These are phyloP conservation scores for Penicillium mononematosum DNA, from an alignment of 495 filamentous ascomycete species.

Conservation along the genomic window DNA sequence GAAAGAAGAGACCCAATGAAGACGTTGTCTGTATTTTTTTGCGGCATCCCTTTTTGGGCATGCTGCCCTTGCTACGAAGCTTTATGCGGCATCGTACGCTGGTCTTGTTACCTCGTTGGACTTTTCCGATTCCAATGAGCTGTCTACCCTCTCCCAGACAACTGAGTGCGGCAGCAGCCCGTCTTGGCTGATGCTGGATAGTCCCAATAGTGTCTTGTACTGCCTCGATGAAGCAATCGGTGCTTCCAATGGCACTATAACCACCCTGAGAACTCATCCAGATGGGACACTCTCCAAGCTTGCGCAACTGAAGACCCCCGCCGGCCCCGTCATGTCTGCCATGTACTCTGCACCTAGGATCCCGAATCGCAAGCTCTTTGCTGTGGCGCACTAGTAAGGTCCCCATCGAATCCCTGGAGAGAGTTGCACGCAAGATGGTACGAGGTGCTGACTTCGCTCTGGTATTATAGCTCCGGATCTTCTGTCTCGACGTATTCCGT, in stretches of 20 bases:
- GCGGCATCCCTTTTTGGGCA: no score
- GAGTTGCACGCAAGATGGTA: background rate
- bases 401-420: background rate
- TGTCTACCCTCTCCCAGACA: conserved; percentile 14
- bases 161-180: conserved; percentile 21
- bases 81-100: conserved; percentile 23
- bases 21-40: no score
- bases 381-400: conserved; percentile 35
- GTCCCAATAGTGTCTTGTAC: conserved; percentile 11
- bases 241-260: conserved; percentile 21
- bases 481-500: conserved; percentile 22
- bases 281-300: conserved; percentile 18
- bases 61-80: no score
- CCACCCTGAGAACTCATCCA: conserved; percentile 14
- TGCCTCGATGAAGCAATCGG: conserved; percentile 24
- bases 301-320: conserved; percentile 12
- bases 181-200: conserved; percentile 26
- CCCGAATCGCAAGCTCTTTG: conserved; percentile 16
- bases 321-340: conserved; percentile 22
- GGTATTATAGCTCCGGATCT: conserved; percentile 15
- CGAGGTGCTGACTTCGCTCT: background rate
- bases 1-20: no score
- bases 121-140: conserved; percentile 5
- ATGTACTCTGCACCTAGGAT: conserved; percentile 18
- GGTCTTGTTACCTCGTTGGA: conserved; percentile 16